These are phyloP conservation scores for Candida buenavistaensis DNA, from an alignment of 1,139 yeast genomes.

Conservation along the genomic window DNA sequence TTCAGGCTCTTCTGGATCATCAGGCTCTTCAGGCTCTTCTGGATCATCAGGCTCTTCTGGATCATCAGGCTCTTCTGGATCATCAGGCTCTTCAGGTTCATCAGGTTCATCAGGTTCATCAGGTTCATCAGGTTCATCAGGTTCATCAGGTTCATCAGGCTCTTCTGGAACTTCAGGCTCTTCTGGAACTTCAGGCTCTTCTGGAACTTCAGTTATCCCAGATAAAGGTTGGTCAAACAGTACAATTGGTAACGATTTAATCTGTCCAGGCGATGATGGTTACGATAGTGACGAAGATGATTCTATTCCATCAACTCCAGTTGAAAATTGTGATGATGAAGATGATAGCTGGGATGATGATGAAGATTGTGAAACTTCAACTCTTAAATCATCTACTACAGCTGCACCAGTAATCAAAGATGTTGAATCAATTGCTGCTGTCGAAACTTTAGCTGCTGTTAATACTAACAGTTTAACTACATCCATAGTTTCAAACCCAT, in stretches of 20 bases:
- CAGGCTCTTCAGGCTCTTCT: too few relatives aligned
- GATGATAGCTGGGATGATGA: slow-evolving; percentile 18
- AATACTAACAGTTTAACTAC: slow-evolving; percentile 2
- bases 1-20: slow-evolving; percentile 11
- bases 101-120: slow-evolving; percentile 5
- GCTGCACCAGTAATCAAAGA: slow-evolving; percentile 7
- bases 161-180: slow-evolving; percentile 10
- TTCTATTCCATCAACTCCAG: slow-evolving; percentile 1
- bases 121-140: too few relatives aligned
- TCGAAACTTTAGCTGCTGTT: slow-evolving; percentile 11
- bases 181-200: slow-evolving; percentile 9
- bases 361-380: slow-evolving; percentile 8
- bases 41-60: too few relatives aligned
- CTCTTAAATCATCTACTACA: too few relatives aligned
- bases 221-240: slow-evolving; percentile 3
- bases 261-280: slow-evolving; percentile 14
- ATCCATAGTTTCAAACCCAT: slow-evolving; percentile 9
- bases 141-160: slow-evolving; percentile 8
- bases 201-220: slow-evolving; percentile 8
- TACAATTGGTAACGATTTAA: slow-evolving; percentile 8
- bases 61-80: slow-evolving; percentile 7
- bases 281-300: slow-evolving; percentile 14
- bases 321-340: slow-evolving; percentile 15
- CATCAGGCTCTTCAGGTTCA: slow-evolving; percentile 11
- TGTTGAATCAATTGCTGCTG: neutral